Conservation (phyloP, 2,329 filamentous ascomycete species). For the Onygenales sp. region DNA sequence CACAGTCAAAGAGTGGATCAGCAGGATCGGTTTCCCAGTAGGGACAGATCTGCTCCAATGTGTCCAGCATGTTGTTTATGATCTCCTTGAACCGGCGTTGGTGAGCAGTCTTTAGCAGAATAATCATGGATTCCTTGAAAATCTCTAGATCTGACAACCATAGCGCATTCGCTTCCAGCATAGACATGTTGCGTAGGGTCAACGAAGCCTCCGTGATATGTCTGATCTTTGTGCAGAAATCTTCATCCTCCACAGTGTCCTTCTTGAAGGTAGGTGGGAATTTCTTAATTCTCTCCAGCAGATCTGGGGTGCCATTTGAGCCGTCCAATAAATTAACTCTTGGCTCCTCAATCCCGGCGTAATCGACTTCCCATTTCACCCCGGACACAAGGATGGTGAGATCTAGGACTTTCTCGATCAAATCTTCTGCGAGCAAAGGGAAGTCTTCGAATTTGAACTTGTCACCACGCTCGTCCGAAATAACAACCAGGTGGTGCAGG, state of each 20-base stretch:
- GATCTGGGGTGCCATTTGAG: slow-evolving; percentile 56
- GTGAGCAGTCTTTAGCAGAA: slow-evolving; percentile 67
- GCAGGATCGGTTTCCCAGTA: slow-evolving; percentile 62
- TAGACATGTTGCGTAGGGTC: slow-evolving; percentile 92
- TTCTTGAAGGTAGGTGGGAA: slow-evolving; percentile 52
- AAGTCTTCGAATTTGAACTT: slow-evolving; percentile 95
- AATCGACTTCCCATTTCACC: slow-evolving; percentile 70
- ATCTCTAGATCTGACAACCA: slow-evolving; percentile 59
- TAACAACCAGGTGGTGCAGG: slow-evolving; percentile 86
- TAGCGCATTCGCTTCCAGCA: slow-evolving; percentile 75
- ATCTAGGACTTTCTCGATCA: slow-evolving; percentile 75
- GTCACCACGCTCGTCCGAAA: slow-evolving; percentile 87
- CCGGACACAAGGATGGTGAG: slow-evolving; percentile 71
- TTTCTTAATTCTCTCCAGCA: slow-evolving; percentile 61
- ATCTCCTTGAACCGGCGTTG: slow-evolving; percentile 66
- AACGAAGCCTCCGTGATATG: slow-evolving; percentile 78
- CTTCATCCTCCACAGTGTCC: slow-evolving; percentile 60
- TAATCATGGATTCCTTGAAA: slow-evolving; percentile 72
- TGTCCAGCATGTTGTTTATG: slow-evolving; percentile 84
- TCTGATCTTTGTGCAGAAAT: slow-evolving; percentile 61
- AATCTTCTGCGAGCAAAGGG: slow-evolving; percentile 73
- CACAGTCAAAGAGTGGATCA: slow-evolving; percentile 69
- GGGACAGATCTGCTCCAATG: slow-evolving; percentile 80
- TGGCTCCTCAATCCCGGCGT: slow-evolving; percentile 49
- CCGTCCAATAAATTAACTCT: slow-evolving; percentile 52